Base-by-base conservation (phyloP, 495 filamentous ascomycete genomes). In the Hypoxylon fuscum region DNA sequence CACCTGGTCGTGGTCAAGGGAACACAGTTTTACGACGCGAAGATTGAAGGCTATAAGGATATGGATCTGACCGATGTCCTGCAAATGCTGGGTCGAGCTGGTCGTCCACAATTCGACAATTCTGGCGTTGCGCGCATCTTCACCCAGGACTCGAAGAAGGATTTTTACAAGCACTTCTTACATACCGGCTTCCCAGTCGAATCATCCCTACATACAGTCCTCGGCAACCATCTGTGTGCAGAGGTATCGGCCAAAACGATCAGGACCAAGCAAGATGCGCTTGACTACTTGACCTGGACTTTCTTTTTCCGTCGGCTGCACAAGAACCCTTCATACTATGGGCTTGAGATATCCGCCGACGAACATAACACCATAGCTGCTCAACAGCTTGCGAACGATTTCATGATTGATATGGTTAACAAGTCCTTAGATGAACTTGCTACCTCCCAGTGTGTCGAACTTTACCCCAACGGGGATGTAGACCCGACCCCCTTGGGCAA, bases 81-180 rank as follows among this genome's bases (percentile, higher is more conserved):
- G 55, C 95, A 99, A 76, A 99, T 99, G 95, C 81, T 99, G 21
- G 95, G 95, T 53, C 89, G 95, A 74, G 95, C 95, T 15, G 95
- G 95, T 11, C 89, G 95, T 51, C 95, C 95, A 11, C 95, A 99
- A 71, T 99, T 99, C 71, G 95, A 99, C 68, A 87, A 87, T 42
- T 95, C 93, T 0, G 95, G 96, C 60, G 94, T 98, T 62, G 95
- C 96, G 8, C 86, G 93, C 23, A 98, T 99, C 63, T 96, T 98
- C 74, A 98, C 96, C 0, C 93, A 99, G 68, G 94, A 98, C 56
- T 78, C 93, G 9, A 99, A 98, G 80, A 99, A 99, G 74, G 91
- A 92, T n/a, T 99, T 98, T 76, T 99, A 99, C 77, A 99, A 98
- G 79, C 93, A 99, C 77, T 99, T 99, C 72, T 73, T 99, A 41